phyloP scores from a whole-genome alignment of 2,329 filamentous ascomycete genomes.

The Colletotrichum sp. region DNA sequence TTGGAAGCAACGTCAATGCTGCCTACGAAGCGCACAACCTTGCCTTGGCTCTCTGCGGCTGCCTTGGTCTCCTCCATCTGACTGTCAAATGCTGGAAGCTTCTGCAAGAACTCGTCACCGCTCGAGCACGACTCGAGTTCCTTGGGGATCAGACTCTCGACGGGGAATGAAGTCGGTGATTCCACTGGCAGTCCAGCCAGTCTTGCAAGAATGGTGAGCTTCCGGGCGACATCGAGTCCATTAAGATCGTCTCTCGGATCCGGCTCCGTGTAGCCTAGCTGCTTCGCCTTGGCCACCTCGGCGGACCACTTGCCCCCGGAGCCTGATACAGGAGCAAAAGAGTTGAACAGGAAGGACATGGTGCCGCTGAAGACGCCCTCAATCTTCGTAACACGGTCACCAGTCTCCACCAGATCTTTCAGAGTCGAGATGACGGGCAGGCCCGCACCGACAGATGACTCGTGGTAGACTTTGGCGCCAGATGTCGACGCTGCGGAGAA shows the following conservation, averaged over 20 bases:
- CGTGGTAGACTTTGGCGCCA: conserved; percentile 89
- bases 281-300: conserved; percentile 91
- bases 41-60: conserved; percentile 85
- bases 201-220: conserved; percentile 92
- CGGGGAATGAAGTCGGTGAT: conserved; percentile 87
- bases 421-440: conserved; percentile 92
- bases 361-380: conserved; percentile 98
- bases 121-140: conserved; percentile 79
- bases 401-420: conserved; percentile 92
- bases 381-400: conserved; percentile 88
- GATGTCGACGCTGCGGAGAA: conserved; percentile 73
- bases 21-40: conserved; percentile 93
- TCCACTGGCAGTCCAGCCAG: conserved; percentile 82
- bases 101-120: conserved; percentile 85
- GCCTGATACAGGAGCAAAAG: conserved; percentile 82
- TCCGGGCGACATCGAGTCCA: conserved; percentile 90
- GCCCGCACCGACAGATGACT: conserved; percentile 92
- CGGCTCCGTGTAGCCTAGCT: conserved; percentile 90
- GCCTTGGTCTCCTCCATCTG: conserved; percentile 89
- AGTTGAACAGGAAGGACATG: conserved; percentile 98
- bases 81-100: conserved; percentile 81
- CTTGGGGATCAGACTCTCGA: conserved; percentile 90
- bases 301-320: conserved; percentile 85
- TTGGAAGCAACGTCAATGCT: conserved; percentile 86
- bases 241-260: conserved; percentile 88